Evolutionary conservation across 345 rosid genomes (phyloP).

Genomic region (Populus davidiana): DNA sequence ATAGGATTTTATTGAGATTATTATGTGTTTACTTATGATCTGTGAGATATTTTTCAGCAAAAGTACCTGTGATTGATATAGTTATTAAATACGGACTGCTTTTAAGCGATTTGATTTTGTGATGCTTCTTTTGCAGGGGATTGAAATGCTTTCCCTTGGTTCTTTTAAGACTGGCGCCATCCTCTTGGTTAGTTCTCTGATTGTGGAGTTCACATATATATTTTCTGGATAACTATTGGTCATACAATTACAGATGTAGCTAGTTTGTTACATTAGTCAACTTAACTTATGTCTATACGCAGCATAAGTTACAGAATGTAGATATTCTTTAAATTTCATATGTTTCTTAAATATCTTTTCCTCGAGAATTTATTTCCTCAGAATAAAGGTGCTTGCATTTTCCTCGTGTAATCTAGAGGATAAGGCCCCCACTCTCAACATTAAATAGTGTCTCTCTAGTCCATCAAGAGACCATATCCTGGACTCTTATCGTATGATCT

Average conservation of each 20-base stretch:
- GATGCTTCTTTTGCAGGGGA: slow-evolving; percentile 53
- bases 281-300: neutral
- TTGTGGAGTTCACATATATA: neutral
- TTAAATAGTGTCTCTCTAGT: neutral
- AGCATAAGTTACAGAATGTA: neutral
- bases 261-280: neutral
- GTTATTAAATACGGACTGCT: neutral
- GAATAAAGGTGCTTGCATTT: neutral
- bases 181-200: slow-evolving; percentile 61
- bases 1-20: neutral
- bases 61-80: neutral
- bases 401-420: neutral
- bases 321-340: neutral
- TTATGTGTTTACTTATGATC: neutral
- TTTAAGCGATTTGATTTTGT: neutral
- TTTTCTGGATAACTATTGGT: neutral
- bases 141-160: slow-evolving; percentile 99
- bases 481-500: neutral
- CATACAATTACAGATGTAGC: neutral
- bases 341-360: neutral
- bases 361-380: neutral
- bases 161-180: slow-evolving; percentile 97
- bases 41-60: neutral
- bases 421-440: neutral
- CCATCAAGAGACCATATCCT: neutral